Base-by-base conservation (phyloP, 495 filamentous ascomycete species). In the Lichina pygmaea region DNA sequence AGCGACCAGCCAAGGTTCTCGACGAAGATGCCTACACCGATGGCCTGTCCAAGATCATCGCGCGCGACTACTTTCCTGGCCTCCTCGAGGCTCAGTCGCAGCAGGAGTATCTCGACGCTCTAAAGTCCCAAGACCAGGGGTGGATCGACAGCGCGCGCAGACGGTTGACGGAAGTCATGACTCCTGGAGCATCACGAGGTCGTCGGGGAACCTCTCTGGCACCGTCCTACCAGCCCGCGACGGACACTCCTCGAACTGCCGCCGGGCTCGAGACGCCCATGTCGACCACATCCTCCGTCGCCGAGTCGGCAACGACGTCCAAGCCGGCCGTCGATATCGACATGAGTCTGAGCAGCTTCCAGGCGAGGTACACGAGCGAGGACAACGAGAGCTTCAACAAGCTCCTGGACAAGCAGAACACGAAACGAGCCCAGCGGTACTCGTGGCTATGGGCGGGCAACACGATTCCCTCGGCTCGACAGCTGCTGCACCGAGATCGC, bases 381-480 rank as follows among this genome's bases (percentile, higher is more conserved):
- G 89, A 97, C 57, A 94, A 95, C 54, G 86, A 93, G 53, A 82
- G 76, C 43, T 94, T 97, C 64, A 86, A 92, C 60, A 78, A 77
- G 53, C 65, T 95, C 0, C 62, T 97, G 10, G 89, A 97, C 60
- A 83, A 78, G 56, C 82, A 93, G 52, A 97, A 94, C 54, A 66
- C 71, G 30, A 86, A 84, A 57, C 69, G 67, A 37, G 72, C 77
- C 10, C 76, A 81, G 54, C 86, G 81, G 50, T 75, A 92, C 54
- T 74, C 73, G 0, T 97, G 86, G 78, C 64, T 93, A 43, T 92
- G 82, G 76, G 70, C 66, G 33, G 75, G 72, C 30, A 94, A 95
- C 57, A 91, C 91, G 59, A 68, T 94, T 30, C 84, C 82, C 0
- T 75, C 84, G 6, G 78, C 83, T 41, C 75, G 82, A 53, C 82